Evolutionary conservation across 1,139 yeast genomes (phyloP), one percentile per base, ranked within the genome.

Genomic region (Torulaspora globosa): DNA sequence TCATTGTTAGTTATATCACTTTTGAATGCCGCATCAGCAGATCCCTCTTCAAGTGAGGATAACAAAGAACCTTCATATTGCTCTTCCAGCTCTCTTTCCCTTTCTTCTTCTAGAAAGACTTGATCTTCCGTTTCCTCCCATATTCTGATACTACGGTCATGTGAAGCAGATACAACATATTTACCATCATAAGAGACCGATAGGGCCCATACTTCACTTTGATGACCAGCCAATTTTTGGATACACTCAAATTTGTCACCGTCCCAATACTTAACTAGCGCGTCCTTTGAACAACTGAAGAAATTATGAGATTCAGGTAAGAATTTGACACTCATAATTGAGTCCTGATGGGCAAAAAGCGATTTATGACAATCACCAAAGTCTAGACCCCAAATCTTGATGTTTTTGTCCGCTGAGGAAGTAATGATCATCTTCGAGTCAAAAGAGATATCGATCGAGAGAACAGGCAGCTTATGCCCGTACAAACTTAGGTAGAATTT

Each of bases 331-430:
- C 78, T 76, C 95, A 92, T 87, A 50, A 92, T 85, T 4, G 96
- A 83, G 65, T 92, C 99, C 62, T 89, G 96, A 63, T 92, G 99
- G 1, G 95, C 99, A 66, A 94, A 92, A 28, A 92, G 80, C 3
- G 97, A 90, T 65, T 84, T 84, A 68, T 92, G 98, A 72, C 98
- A 92, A 68, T 92, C 99, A 67, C 99, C 99, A 66, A 92, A 92
- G 66, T 92, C 98, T 50, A 94, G 72, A 41, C 99, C 99, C 99
- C 99, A 92, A 48, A 92, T 84, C 67, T 94, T 89, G 62, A 92
- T 87, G 67, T 92, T 92, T 67, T 92, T 92, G 69, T 92, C 99
- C 0, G 98, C 98, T 1, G 97, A 88, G 5, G 96, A 86, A 0
- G 97, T 87, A 45, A 90, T 82, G 46, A 92, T 76, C 57, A 92